Percentiles rank a stretch among this genome's conserved stretches.
Conservation (phyloP, 306 rosid species). For the Glycine tomentella region DNA sequence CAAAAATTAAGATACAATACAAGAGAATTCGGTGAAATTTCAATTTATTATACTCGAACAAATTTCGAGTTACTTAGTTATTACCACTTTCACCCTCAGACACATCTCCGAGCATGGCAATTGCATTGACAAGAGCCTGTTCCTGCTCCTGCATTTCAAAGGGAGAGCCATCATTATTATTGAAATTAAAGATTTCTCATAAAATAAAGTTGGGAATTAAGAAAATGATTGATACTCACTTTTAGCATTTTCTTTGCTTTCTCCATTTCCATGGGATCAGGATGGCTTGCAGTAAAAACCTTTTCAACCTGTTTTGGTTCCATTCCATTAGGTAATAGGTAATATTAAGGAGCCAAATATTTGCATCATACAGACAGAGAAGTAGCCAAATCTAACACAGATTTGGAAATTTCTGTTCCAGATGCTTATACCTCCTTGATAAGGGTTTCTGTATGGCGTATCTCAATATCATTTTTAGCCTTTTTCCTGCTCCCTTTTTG, state of each 20-base stretch:
- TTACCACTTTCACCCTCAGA: slow-evolving; percentile 97
- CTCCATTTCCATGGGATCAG: slow-evolving; percentile 74
- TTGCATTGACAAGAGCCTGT: slow-evolving; percentile 81
- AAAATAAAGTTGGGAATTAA: background rate
- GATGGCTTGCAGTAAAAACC: slow-evolving; percentile 69
- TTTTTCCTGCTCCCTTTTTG: slow-evolving; percentile 78
- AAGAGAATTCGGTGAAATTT: too few species aligned
- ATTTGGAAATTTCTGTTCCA: background rate
- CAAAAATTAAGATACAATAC: too few species aligned
- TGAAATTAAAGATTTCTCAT: slow-evolving; percentile 7
- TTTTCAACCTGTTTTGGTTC: slow-evolving; percentile 72
- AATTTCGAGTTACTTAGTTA: slow-evolving; percentile 54
- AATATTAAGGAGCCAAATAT: slow-evolving; percentile 29
- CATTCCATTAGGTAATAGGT: slow-evolving; percentile 13
- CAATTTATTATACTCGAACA: background rate
- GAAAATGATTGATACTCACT: slow-evolving; percentile 58
- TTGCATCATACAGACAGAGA: background rate
- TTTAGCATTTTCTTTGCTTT: slow-evolving; percentile 80
- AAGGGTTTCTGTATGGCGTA: slow-evolving; percentile 79
- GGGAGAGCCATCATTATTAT: slow-evolving; percentile 32
- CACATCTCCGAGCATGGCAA: slow-evolving; percentile 81
- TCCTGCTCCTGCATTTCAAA: slow-evolving; percentile 79
- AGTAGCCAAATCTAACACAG: too few species aligned
- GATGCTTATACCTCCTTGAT: slow-evolving; percentile 76
- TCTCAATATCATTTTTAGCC: slow-evolving; percentile 66